A percentile compares a stretch with the other conserved stretches of the same genome.
Conservation (phyloP, 495 filamentous ascomycete genomes). For the Neurospora sp. region DNA sequence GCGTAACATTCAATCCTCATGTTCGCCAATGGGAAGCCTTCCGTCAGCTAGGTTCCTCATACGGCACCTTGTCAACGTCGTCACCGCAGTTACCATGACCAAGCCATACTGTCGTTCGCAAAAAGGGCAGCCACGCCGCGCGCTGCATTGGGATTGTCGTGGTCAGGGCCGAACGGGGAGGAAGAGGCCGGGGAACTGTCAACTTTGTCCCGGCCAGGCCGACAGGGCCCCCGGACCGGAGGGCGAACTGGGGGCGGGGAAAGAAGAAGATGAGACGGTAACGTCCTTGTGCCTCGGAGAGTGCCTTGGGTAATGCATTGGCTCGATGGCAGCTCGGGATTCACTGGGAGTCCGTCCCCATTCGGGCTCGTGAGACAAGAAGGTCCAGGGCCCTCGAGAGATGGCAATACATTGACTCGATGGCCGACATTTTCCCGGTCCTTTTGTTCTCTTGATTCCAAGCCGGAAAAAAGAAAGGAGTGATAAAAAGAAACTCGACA, state of each 20-base stretch:
- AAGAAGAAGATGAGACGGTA: background rate
- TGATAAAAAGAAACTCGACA: background rate
- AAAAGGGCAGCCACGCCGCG: too few species aligned
- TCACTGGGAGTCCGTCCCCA: background rate
- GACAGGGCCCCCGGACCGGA: background rate
- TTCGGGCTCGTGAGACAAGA: background rate
- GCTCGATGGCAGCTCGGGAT: background rate
- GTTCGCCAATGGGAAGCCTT: background rate
- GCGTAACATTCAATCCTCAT: background rate
- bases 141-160: too few species aligned
- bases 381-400: background rate
- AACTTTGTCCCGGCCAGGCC: background rate
- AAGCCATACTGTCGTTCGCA: too few species aligned
- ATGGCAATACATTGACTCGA: background rate
- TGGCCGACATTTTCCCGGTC: background rate
- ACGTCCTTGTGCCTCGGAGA: background rate
- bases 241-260: background rate
- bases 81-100: too few species aligned
- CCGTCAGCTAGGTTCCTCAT: background rate
- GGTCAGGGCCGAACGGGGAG: too few species aligned
- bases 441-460: background rate
- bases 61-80: too few species aligned
- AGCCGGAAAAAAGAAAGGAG: background rate
- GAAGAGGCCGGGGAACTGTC: background rate
- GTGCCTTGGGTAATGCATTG: background rate